phyloP scores from a whole-genome alignment of 768 basidiomycete species.

The Auriscalpium microsporum region DNA sequence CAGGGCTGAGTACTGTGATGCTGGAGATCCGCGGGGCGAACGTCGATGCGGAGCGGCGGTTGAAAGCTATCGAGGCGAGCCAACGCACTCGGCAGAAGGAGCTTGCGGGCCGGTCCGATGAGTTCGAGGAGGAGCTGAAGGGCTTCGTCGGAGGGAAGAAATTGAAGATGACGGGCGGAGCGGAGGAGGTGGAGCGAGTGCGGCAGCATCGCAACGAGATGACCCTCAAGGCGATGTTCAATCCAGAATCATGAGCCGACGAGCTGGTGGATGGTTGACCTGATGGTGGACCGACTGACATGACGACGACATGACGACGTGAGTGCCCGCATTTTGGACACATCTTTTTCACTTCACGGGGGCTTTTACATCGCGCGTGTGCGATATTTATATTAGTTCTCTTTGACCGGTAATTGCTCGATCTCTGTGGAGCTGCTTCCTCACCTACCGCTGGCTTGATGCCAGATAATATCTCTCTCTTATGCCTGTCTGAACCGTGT shows the following conservation, averaged over 20 bases:
- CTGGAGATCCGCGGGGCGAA: slow-evolving; percentile 81
- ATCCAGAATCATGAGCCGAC: not conserved
- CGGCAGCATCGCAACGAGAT: slow-evolving; percentile 77
- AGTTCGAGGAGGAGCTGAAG: slow-evolving; percentile 73
- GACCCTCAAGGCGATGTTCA: slow-evolving; percentile 88
- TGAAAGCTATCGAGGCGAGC: slow-evolving; percentile 90
- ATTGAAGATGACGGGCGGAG: slow-evolving; percentile 92
- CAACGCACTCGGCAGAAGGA: slow-evolving; percentile 76
- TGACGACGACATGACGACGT: not conserved
- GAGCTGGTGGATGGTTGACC: not conserved
- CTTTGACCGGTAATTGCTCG: not conserved
- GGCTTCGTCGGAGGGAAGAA: slow-evolving; percentile 86
- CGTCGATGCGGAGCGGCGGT: slow-evolving; percentile 71
- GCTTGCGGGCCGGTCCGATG: slow-evolving; percentile 63
- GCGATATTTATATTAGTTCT: not conserved
- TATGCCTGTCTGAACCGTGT: too few relatives aligned
- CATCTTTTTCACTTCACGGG: not conserved
- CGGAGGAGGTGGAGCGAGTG: slow-evolving; percentile 84
- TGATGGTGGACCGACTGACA: not conserved
- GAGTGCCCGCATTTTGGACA: not conserved
- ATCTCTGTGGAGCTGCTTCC: not conserved
- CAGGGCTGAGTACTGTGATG: slow-evolving; percentile 71
- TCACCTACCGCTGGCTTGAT: not conserved
- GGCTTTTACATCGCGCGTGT: not conserved
- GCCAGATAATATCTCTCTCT: too few relatives aligned